Evolutionary conservation across 306 rosid genomes (phyloP).

Genomic region (Gleditsia sinensis): DNA sequence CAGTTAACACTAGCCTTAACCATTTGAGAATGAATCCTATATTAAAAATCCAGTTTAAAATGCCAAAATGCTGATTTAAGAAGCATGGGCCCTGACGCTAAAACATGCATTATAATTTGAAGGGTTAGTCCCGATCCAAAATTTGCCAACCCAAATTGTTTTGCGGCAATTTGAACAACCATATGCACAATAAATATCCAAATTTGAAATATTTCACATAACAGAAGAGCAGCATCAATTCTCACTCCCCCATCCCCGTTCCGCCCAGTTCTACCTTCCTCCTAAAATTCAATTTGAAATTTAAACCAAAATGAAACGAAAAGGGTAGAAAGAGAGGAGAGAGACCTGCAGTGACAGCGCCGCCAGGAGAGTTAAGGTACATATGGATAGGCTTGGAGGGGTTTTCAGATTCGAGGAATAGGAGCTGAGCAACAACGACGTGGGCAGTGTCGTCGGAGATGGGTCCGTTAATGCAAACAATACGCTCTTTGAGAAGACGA

Average conservation of each 20-base stretch:
- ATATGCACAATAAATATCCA: not conserved
- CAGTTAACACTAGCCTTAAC: too few relatives aligned
- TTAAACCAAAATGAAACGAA: not conserved
- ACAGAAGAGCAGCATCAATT: not conserved
- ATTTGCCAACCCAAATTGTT: too few relatives aligned
- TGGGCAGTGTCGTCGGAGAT: conserved; percentile 92
- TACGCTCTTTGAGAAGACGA: conserved; percentile 95
- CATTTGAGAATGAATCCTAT: too few relatives aligned
- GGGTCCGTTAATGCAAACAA: conserved; percentile 92
- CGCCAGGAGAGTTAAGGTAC: conserved; percentile 98
- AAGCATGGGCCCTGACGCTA: too few relatives aligned
- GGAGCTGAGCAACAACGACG: conserved; percentile 97
- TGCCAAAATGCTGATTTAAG: too few relatives aligned
- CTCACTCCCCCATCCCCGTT: not conserved
- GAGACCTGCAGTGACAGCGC: conserved; percentile 87
- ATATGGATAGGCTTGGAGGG: conserved; percentile 88
- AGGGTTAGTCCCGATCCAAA: too few relatives aligned
- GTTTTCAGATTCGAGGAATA: conserved; percentile 93
- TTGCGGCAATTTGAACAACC: not conserved
- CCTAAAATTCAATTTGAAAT: too few relatives aligned
- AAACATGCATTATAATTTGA: too few relatives aligned
- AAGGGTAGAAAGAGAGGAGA: not conserved
- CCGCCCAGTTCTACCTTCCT: too few relatives aligned
- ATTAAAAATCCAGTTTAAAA: too few relatives aligned
- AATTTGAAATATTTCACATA: not conserved